Percentiles rank a stretch among this genome's conserved stretches.
phyloP scores from a whole-genome alignment of 345 rosid genomes.

The Arabidopsis arenosa region DNA sequence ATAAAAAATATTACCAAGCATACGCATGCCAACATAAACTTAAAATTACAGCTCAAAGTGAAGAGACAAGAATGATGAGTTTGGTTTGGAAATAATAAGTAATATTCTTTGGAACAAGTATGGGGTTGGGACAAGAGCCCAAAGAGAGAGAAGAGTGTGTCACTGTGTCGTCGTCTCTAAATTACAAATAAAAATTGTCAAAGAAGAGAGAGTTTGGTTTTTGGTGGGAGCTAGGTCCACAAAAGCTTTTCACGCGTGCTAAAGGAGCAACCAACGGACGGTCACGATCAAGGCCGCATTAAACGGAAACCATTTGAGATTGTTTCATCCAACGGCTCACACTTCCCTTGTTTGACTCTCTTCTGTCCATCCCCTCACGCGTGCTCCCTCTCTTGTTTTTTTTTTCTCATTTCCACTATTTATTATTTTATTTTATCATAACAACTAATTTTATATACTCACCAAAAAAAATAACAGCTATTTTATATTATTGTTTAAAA shows the following conservation, averaged over 20 bases:
- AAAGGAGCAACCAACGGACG: constrained; percentile 28
- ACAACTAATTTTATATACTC: background rate
- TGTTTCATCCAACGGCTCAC: constrained; percentile 45
- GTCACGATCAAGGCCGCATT: constrained; percentile 46
- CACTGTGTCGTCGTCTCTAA: constrained; percentile 19
- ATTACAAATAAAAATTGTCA: constrained; percentile 5
- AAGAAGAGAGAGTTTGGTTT: constrained; percentile 11
- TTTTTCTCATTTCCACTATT: constrained; percentile 18
- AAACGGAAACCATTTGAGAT: constrained; percentile 42
- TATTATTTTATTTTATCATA: background rate
- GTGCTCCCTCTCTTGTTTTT: constrained; percentile 33
- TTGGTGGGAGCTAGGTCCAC: constrained; percentile 15
- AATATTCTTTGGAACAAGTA: constrained; percentile 24
- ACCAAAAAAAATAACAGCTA: too few relatives aligned
- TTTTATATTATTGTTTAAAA: too few relatives aligned
- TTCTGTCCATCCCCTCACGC: constrained; percentile 49
- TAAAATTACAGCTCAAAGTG: constrained; percentile 32
- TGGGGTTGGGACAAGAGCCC: constrained; percentile 41
- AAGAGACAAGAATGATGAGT: constrained; percentile 38
- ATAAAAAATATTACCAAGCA: background rate
- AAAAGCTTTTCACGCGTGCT: constrained; percentile 49
- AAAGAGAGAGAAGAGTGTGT: background rate
- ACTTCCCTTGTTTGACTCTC: constrained; percentile 54
- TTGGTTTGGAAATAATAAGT: constrained; percentile 30
- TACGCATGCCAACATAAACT: constrained; percentile 37